phyloP scores from a whole-genome alignment of 495 filamentous ascomycete genomes.

The Neurospora pannonica region DNA sequence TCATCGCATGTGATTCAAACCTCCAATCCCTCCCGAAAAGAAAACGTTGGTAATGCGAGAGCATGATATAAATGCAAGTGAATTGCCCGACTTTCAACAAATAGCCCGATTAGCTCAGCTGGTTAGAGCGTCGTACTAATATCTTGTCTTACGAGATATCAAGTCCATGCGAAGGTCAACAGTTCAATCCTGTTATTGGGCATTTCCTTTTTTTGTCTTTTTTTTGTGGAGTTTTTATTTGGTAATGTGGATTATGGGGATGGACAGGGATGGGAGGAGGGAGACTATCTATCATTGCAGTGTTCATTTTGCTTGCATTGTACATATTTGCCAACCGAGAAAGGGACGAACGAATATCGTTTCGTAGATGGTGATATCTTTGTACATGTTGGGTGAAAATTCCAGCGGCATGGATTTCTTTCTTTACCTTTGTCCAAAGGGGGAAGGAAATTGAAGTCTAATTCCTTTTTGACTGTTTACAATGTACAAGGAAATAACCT shows the following conservation, averaged over 20 bases:
- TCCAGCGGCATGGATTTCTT: no score
- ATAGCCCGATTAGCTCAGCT: not conserved
- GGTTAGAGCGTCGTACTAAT: not conserved
- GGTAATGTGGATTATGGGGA: no score
- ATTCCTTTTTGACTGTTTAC: not conserved
- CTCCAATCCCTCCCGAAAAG: not conserved
- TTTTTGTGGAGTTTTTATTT: not conserved
- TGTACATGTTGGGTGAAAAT: no score
- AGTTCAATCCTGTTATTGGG: not conserved
- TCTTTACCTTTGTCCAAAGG: not conserved
- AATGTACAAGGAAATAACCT: not conserved
- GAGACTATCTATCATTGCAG: no score
- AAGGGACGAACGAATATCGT: no score
- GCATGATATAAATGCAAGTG: not conserved
- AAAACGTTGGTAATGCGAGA: not conserved
- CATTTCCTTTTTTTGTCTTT: not conserved
- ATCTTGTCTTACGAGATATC: no score
- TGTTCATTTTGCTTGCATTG: no score
- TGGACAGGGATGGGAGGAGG: no score
- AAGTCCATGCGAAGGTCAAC: no score
- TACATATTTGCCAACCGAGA: no score
- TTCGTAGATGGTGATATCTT: no score
- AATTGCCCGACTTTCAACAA: not conserved
- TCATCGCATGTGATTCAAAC: not conserved
- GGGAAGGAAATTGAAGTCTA: not conserved